Percentiles rank a stretch among this genome's conserved stretches.
These are phyloP conservation scores for Erysimum pusillum DNA, from an alignment of 441 rosid genomes.

Conservation along the genomic window DNA sequence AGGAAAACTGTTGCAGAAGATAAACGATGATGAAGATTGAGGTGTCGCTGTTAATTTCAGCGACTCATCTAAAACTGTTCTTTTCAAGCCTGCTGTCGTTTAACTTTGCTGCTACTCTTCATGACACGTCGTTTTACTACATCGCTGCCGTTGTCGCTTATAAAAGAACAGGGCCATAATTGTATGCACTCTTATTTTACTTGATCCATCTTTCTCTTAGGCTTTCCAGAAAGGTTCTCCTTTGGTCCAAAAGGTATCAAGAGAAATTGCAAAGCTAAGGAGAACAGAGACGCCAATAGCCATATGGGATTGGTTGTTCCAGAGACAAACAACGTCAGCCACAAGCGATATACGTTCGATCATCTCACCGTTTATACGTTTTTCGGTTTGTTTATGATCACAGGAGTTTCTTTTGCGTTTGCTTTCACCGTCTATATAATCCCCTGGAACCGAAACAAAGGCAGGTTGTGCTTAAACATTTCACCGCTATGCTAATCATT, in stretches of 20 bases:
- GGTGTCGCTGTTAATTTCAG: no score
- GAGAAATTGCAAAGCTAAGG: constrained; percentile 43
- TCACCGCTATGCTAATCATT: not conserved
- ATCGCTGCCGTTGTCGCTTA: no score
- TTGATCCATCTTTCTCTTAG: constrained; percentile 24
- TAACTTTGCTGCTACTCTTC: no score
- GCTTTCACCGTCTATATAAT: constrained; percentile 32
- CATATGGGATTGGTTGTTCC: constrained; percentile 44
- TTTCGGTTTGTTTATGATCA: constrained; percentile 49
- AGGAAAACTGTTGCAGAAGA: no score
- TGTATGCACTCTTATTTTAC: not conserved
- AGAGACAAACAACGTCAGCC: not conserved
- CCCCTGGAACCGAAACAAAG: constrained; percentile 8
- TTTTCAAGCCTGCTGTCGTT: no score
- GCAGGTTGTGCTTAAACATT: not conserved
- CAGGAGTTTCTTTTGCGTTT: constrained; percentile 39
- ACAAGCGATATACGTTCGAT: constrained; percentile 13
- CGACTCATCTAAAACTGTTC: no score
- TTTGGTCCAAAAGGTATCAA: constrained; percentile 40
- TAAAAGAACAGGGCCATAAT: not conserved
- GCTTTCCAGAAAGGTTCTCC: constrained; percentile 45
- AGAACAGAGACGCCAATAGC: constrained; percentile 36
- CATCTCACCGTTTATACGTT: constrained; percentile 40
- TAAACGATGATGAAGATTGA: no score
- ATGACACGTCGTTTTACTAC: no score